A percentile compares a stretch with the other conserved stretches of the same genome.
These are phyloP conservation scores for Fragilaria radians DNA, from an alignment of 108 stramenopile genomes.

Conservation along the genomic window DNA sequence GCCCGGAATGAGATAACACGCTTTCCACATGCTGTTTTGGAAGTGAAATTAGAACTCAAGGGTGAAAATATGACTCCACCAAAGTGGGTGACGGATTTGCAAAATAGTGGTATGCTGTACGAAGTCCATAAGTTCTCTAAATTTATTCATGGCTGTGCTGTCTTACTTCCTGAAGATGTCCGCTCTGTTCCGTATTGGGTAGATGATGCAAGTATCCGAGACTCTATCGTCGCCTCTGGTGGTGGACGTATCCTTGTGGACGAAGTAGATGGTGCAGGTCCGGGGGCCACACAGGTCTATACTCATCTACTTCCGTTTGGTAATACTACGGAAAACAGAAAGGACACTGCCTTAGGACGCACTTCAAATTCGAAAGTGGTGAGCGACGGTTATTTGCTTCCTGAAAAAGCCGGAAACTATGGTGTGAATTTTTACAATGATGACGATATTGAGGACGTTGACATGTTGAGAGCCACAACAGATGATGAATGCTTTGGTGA, in stretches of 20 bases:
- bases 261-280: slow-evolving; percentile 50
- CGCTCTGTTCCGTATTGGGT: slow-evolving; percentile 94
- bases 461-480: neutral
- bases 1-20: slow-evolving; percentile 83
- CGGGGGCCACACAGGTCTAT: slow-evolving; percentile 84
- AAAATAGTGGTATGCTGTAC: slow-evolving; percentile 81
- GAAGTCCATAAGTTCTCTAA: slow-evolving; percentile 96
- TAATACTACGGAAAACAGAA: slow-evolving; percentile 56
- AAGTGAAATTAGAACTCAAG: slow-evolving; percentile 92
- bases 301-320: slow-evolving; percentile 83
- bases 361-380: slow-evolving; percentile 48
- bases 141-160: slow-evolving; percentile 71
- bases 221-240: slow-evolving; percentile 80
- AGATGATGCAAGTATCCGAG: slow-evolving; percentile 88
- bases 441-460: slow-evolving; percentile 33
- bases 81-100: slow-evolving; percentile 89
- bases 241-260: slow-evolving; percentile 62
- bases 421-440: slow-evolving; percentile 40
- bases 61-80: slow-evolving; percentile 83
- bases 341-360: slow-evolving; percentile 69
- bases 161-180: slow-evolving; percentile 90
- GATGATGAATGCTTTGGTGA: slow-evolving; percentile 6
- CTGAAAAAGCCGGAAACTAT: slow-evolving; percentile 16
- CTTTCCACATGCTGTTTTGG: slow-evolving; percentile 95
- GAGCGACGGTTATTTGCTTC: slow-evolving; percentile 24